Evolutionary conservation across 768 basidiomycete genomes (phyloP), one percentile per base, ranked within the genome.

Genomic region (Leucogyrophana mollusca): DNA sequence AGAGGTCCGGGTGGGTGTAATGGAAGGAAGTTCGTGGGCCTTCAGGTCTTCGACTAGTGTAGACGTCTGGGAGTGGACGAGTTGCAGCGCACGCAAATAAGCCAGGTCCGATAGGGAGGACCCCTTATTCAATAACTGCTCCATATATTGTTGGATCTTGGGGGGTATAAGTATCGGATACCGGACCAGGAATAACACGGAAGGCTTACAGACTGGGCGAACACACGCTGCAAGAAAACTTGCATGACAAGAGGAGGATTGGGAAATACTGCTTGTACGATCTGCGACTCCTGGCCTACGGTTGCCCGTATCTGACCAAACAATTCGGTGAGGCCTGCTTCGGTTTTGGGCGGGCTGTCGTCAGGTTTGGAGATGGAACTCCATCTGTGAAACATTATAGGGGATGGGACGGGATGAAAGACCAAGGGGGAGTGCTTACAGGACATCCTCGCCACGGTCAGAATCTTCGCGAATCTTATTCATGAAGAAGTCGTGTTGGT

Each of bases 401-500:
- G 30, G 23, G 40, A 35, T 9, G 42, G 32, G 18, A 23, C 25
- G 27, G 2, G 33, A 14, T 6, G 9, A 24, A 39, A 37, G 20
- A n/a, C 3, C 9, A 13, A 40, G 20, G 20, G 8, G 41, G 27
- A 24, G 27, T 24, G 64, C 79, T 43, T 46, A 87, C 81, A 87
- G 61, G 45, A 77, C 41, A n/a, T 72, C 72, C 56, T 85, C 83
- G 24, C 79, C 73, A 33, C 69, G 67, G 11, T 76, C 67, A 49
- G 76, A 75, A 24, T 73, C 73, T 43, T 85, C 85, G 27, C 87
- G 83, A 32, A 91, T 83, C 44, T 90, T 82, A 61, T 94, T 94
- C 64, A 98, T 97, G 75, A 99, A 99, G 74, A 99, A 99, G 63
- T 98, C 96, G 57, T 99, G 96, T 62, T 99, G 96, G 58, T 98